Percentiles rank a stretch among this genome's conserved stretches.
These are phyloP conservation scores for Daedalea quercina DNA, from an alignment of 768 basidiomycete species.

Conservation along the genomic window DNA sequence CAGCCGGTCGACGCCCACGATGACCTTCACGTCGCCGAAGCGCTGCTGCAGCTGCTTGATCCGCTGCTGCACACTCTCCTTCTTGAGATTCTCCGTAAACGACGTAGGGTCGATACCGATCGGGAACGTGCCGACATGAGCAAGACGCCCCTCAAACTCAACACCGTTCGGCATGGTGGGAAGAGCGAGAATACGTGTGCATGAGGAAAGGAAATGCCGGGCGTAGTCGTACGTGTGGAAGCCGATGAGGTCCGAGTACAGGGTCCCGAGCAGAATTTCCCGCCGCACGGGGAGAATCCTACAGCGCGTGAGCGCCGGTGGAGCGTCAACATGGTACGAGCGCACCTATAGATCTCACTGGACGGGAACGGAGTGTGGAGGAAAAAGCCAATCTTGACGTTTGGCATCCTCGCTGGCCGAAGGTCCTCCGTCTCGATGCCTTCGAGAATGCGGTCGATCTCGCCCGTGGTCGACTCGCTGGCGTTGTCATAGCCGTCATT, in stretches of 20 bases:
- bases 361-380: conserved; percentile 97
- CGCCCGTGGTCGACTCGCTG: conserved; percentile 51
- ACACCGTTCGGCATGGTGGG: conserved; percentile 98
- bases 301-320: neutral
- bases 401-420: conserved; percentile 37
- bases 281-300: conserved; percentile 96
- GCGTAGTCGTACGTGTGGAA: conserved; percentile 99
- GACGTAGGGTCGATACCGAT: conserved; percentile 96
- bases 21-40: conserved; percentile 92
- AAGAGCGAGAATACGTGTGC: conserved; percentile 90
- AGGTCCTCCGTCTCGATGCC: conserved; percentile 52
- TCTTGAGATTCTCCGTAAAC: conserved; percentile 75
- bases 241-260: conserved; percentile 95
- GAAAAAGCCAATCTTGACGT: conserved; percentile 97
- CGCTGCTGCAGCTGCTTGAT: conserved; percentile 79
- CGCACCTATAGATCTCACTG: conserved; percentile 93
- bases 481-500: conserved; percentile 62
- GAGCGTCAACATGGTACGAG: conserved; percentile 3
- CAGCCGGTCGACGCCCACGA: conserved; percentile 95
- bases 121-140: conserved; percentile 97
- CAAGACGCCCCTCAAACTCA: conserved; percentile 90
- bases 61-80: conserved; percentile 74
- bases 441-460: conserved; percentile 66
- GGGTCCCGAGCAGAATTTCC: conserved; percentile 93
- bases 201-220: conserved; percentile 97